phyloP scores from a whole-genome alignment of 805 yeast species.

The Hanseniaspora nectarophila region DNA sequence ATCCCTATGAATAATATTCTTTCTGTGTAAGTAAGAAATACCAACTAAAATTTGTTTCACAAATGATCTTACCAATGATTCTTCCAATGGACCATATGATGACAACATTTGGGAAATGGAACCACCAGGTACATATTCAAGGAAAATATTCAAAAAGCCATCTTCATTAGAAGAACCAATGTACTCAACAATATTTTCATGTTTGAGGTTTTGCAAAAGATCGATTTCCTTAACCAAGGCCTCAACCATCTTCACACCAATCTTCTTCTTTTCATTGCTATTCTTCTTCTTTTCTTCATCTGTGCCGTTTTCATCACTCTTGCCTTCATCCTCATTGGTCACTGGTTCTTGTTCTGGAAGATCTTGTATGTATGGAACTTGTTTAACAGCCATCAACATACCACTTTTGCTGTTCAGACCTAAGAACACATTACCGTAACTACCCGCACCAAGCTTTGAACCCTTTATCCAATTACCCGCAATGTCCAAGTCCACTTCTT shows the following conservation, averaged over 20 bases:
- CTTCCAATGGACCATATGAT: conserved; percentile 71
- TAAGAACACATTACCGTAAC: conserved; percentile 84
- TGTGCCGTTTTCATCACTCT: conserved; percentile 18
- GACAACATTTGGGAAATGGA: conserved; percentile 57
- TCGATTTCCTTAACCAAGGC: conserved; percentile 75
- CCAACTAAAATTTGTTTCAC: conserved; percentile 68
- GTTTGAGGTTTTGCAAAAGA: conserved; percentile 65
- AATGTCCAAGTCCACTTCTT: conserved; percentile 32
- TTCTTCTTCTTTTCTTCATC: conserved; percentile 20
- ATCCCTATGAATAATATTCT: conserved; percentile 71
- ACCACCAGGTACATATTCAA: conserved; percentile 65
- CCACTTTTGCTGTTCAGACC: conserved; percentile 90
- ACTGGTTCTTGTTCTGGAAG: conserved; percentile 20
- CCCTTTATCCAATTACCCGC: conserved; percentile 88
- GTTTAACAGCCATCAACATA: conserved; percentile 94
- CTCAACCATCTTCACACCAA: conserved; percentile 46
- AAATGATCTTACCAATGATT: conserved; percentile 58
- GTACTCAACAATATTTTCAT: conserved; percentile 85
- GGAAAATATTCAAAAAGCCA: conserved; percentile 61
- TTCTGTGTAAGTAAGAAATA: conserved; percentile 57
- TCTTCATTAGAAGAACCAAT: conserved; percentile 76
- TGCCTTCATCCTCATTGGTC: conserved; percentile 11
- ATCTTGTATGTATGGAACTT: conserved; percentile 49
- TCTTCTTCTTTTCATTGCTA: conserved; percentile 28
- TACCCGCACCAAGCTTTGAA: conserved; percentile 84